Evolutionary conservation across 139 green algal genomes (phyloP), one percentile per base, ranked within the genome.

Genomic region (Tetradesmus lagerheimii): DNA sequence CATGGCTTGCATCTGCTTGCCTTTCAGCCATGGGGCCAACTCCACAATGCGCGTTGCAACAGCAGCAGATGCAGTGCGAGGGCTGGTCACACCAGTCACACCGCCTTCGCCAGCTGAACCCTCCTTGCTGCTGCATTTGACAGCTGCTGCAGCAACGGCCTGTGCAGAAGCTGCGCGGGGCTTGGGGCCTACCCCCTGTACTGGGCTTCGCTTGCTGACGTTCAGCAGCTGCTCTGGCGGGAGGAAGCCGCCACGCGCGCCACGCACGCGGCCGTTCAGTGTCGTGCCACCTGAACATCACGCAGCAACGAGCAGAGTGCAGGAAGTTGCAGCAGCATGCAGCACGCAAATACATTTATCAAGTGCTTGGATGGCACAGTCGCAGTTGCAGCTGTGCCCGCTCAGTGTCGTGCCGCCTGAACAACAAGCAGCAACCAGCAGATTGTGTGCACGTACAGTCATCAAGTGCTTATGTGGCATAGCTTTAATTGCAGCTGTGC

Each of bases 191-290:
- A 41, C 47, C 18, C 34, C 74, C 0, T 41, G 39, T 43, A 84
- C 76, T 16, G 50, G 75, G 4, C 37, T 25, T 38, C 71, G 86
- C 86, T 86, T 89, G 90, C 90, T 89, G 37, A 92, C 89, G 76
- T 92, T 92, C 6, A 95, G 87, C 23, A 95, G 79, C 90, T 94
- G 71, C 76, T 95, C 91, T 25, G 47, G 66, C 0, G 91, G 90
- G 31, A 95, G 87, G 80, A 84, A 91, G 27, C 87, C 85, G 34
- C 93, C 93, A 41, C 89, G 91, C 25, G 79, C 62, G 80, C 91
- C 83, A 16, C 89, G 88, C 31, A 93, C 41, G 6, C 91, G 89
- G 4, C 93, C 93, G 38, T 62, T 71, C 9, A 93, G 89, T 50
- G 90, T 87, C 57, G 67, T 93, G 86, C 90, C 93, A 12, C 92